A percentile compares a stretch with the other conserved stretches of the same genome.
These are phyloP conservation scores for Emergomyces orientalis DNA, from an alignment of 2,329 filamentous ascomycete genomes.

Conservation along the genomic window DNA sequence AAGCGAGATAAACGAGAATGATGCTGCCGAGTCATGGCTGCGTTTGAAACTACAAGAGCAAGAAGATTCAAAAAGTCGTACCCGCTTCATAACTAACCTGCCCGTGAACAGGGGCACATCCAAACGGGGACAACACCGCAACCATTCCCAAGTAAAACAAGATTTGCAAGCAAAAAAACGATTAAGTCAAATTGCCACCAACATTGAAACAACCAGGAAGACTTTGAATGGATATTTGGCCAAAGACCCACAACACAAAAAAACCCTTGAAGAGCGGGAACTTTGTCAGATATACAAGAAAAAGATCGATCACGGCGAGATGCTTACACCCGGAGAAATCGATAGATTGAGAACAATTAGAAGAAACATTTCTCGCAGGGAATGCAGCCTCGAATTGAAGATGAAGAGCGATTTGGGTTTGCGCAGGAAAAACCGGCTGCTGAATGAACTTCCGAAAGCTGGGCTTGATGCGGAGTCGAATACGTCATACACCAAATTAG, in stretches of 20 bases:
- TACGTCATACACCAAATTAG: background rate
- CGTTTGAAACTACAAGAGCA: background rate
- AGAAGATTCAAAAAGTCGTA: background rate
- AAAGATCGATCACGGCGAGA: slow-evolving; percentile 1
- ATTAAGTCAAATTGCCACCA: background rate
- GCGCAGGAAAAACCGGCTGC: background rate
- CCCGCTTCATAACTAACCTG: background rate
- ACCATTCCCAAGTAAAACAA: background rate
- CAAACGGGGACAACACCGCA: background rate
- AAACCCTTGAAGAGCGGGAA: slow-evolving; percentile 1
- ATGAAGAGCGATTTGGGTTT: background rate
- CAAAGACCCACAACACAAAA: background rate
- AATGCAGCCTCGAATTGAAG: background rate
- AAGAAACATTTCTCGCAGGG: slow-evolving; percentile 7
- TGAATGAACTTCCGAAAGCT: background rate
- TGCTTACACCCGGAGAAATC: slow-evolving; percentile 3
- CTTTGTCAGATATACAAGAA: slow-evolving; percentile 7
- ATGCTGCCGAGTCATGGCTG: background rate
- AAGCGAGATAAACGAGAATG: background rate
- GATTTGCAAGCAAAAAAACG: background rate
- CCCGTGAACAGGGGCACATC: background rate
- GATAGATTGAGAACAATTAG: slow-evolving; percentile 7
- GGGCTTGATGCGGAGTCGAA: background rate
- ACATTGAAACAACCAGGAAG: slow-evolving; percentile 1
- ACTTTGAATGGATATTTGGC: slow-evolving; percentile 6